Base-by-base conservation (phyloP, 2,329 filamentous ascomycete species). In the Chrysoporthe cubensis region DNA sequence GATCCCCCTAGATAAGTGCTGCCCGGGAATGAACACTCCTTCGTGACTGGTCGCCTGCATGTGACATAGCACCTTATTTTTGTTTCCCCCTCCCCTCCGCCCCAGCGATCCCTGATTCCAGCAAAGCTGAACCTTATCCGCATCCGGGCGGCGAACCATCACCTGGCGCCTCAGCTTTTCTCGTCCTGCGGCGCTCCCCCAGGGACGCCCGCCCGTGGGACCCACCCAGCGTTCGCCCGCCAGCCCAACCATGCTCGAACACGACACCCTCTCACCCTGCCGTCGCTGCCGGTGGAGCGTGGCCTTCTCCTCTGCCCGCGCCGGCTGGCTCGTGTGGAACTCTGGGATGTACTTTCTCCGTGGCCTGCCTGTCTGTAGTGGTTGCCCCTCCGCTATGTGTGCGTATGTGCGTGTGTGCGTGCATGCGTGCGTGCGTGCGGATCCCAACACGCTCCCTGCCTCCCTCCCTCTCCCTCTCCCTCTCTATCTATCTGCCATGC, bases 181-280 rank as follows among this genome's bases (percentile, higher is more conserved):
- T 8, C 50, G 34, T 32, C 50, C 50, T 40, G 62, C 46, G 21
- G 34, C 21, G 26, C 26, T 26, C 26, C 26, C 42, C 8, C 50
- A 40, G 37, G 37, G 37, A 40, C 62, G 40, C 42, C n/a, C 8
- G 3, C 26, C 34, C 18, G 11, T n/a, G 44, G 62, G 62, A 46
- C 52, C 62, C 62, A 64, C 62, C 14, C n/a, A 14, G 50, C 21
- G 16, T 44, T 50, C 18, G 26, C 11, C 42, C 21, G 46, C 34
- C 62, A 64, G 43, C 40, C 62, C 62, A 64, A 64, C 62, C 62
- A 64, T 44, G n/a, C 62, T 43, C 56, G 62, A 64, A 64, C 62
- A 64, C 62, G 62, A 64, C 54, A 57, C 57, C 62, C 37, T 21
- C 13, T 16, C 50, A 64, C 52, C 46, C 44, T 50, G 40, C 62